Evolutionary conservation across 306 rosid species (phyloP).

Genomic region (Rosa lucieae): DNA sequence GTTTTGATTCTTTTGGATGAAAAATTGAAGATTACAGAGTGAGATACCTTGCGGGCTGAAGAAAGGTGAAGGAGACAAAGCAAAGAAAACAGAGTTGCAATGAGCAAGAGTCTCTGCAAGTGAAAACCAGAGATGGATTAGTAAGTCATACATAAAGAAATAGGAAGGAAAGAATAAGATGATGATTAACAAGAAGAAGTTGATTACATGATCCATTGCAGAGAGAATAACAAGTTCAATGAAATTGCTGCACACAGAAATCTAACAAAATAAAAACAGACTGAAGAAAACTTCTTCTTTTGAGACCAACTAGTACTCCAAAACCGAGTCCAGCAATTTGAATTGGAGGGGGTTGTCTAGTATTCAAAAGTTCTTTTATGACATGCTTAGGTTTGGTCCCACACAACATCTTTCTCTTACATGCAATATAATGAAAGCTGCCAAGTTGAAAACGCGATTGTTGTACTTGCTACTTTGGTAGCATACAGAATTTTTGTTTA

Average conservation of each 20-base stretch:
- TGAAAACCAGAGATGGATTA: conserved; percentile 4
- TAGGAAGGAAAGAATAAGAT: background rate
- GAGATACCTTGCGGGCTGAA: conserved; percentile 60
- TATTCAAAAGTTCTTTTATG: background rate
- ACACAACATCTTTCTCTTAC: background rate
- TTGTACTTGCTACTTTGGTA: background rate
- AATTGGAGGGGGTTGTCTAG: background rate
- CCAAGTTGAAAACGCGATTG: background rate
- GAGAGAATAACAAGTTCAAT: background rate
- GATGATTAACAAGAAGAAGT: background rate
- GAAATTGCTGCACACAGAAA: background rate
- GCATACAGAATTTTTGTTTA: too few relatives aligned
- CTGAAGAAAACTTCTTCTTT: background rate
- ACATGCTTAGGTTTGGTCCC: background rate
- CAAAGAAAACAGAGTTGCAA: conserved; percentile 34
- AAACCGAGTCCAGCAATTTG: background rate
- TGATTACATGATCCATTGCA: conserved; percentile 14
- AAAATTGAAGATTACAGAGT: background rate
- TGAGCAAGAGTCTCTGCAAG: conserved; percentile 39
- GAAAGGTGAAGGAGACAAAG: conserved; percentile 42
- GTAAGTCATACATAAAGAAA: conserved; percentile 12
- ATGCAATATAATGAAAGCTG: background rate
- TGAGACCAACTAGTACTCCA: background rate
- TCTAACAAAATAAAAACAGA: background rate
- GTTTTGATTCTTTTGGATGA: background rate